Base-by-base conservation (phyloP, 306 rosid genomes). In the Erythrophleum fordii region DNA sequence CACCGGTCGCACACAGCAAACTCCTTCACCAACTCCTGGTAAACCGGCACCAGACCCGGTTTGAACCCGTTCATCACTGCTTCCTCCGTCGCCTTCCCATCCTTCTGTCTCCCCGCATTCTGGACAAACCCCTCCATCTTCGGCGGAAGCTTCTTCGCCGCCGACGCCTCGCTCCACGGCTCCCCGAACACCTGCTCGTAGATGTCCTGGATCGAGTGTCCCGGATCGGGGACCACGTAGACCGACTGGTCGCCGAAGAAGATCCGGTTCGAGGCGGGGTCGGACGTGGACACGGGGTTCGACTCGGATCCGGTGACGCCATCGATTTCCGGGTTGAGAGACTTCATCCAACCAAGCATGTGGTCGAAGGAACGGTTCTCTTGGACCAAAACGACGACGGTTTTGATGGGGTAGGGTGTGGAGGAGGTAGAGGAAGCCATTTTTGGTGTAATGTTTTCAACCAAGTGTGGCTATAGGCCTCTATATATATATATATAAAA, bases 301-400 rank as follows among this genome's bases (percentile, higher is more conserved):
- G 90, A 92, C 39, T 88, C 88, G n/a, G 84, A 46, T 18, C 88
- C 86, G 6, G 85, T 82, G 11, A 94, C 92, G 11, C 98, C 98
- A 44, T 90, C 61, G 69, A 94, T 94, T 48, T 88, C 85, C 0
- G 91, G 88, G 83, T 92, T 89, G 37, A 89, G 72, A 29, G 95
- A 74, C 60, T 90, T 94, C 95, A 90, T 88, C 98, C 97, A 94
- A 11, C 98, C 98, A 2, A 94, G 60, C 77, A 94, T 87, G 91
- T 94, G 97, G 82, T 94, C 98, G 73, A 94, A 94, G 65, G 97
- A 94, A 35, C 98, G 96, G 88, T 94, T 94, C 66, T 94, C 98
- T 80, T 92, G 95, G 11, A 94, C 96, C 85, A 94, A 82, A 90
- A 92, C 89, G 45, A 94, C 97, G 25, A 94, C 62, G 4, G 96